Base-by-base conservation (phyloP, 2,329 filamentous ascomycete genomes). In the Uncinocarpus reesii region DNA sequence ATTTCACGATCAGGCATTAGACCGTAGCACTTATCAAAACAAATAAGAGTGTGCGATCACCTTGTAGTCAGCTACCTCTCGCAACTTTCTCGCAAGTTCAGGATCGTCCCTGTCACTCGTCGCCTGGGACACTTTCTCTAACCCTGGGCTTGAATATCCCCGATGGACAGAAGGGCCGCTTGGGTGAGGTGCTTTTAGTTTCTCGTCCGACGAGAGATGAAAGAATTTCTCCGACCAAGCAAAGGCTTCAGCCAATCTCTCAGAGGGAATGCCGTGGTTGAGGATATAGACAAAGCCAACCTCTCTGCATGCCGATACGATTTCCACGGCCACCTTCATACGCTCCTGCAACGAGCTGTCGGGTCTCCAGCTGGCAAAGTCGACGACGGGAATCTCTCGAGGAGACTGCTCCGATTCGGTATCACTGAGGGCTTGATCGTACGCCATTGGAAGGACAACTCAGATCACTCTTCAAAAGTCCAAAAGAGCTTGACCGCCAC, bases 71-170 rank as follows among this genome's bases (percentile, higher is more conserved):
- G 62, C 62, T 2, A 75, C 58, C 42, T 69, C 66, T 45, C 73
- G 63, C 49, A 74, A 56, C 49, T 69, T 64, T 15, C 16, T 40
- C 8, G 24, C 35, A n/a, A 47, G 35, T 15, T 65, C 63, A n/a
- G 70, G 62, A 26, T 73, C 66, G 5, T 67, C 60, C 24, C 56
- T 63, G 1, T 66, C 67, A 32, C 60, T 62, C 13, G 71, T 67
- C 5, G 66, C 65, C 53, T 72, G 71, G 8, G 71, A 72, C 3
- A 75, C 73, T 54, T 77, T 76, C 58, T 78, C 75, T 42, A 74
- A 54, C 0, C 74, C 74, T 0, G 73, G 72, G 66, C 72, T 73
- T 1, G 73, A 77, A 55, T 78, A 78, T n/a, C 75, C 75, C 41
- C 75, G 67, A 56, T 78, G 73, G 2, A 75, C 65, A 7, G 61